phyloP scores from a whole-genome alignment of 352 stramenopile species.

The Pythium biforme region DNA sequence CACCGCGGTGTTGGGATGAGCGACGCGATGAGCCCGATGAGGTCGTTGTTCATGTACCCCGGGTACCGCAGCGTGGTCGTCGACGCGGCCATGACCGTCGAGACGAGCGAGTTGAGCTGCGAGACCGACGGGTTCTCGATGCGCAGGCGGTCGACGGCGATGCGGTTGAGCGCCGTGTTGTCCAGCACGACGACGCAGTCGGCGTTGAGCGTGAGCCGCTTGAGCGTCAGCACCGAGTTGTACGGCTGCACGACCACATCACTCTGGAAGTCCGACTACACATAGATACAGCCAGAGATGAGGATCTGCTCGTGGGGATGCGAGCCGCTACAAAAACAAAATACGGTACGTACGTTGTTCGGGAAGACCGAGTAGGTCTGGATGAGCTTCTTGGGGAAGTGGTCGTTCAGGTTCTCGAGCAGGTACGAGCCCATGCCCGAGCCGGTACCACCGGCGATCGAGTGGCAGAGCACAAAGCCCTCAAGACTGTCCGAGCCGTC shows the following conservation, averaged over 20 bases:
- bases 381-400: slow-evolving; percentile 99
- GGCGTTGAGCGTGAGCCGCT: slow-evolving; percentile 97
- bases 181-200: slow-evolving; percentile 99
- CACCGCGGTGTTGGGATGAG: slow-evolving; percentile 98
- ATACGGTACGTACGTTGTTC: slow-evolving; percentile 75
- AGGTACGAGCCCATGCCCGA: slow-evolving; percentile 99
- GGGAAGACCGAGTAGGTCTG: slow-evolving; percentile 99
- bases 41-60: slow-evolving; percentile 99
- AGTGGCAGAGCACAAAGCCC: slow-evolving; percentile 98
- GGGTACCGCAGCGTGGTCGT: slow-evolving; percentile 97
- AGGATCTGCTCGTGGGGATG: too few species aligned
- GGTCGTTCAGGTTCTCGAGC: slow-evolving; percentile 99
- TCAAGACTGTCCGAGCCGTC: slow-evolving; percentile 94
- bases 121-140: slow-evolving; percentile 97
- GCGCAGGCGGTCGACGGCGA: slow-evolving; percentile 93
- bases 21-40: slow-evolving; percentile 97
- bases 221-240: slow-evolving; percentile 99
- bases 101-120: slow-evolving; percentile 97
- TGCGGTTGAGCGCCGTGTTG: slow-evolving; percentile 98
- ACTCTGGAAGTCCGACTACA: slow-evolving; percentile 76
- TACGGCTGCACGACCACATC: slow-evolving; percentile 99
- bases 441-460: slow-evolving; percentile 98
- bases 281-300: too few species aligned
- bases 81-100: slow-evolving; percentile 98
- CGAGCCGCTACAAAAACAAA: too few species aligned